Percentiles rank a stretch among this genome's conserved stretches.
phyloP scores from a whole-genome alignment of 106 monocot species.

The Posidonia australis region DNA sequence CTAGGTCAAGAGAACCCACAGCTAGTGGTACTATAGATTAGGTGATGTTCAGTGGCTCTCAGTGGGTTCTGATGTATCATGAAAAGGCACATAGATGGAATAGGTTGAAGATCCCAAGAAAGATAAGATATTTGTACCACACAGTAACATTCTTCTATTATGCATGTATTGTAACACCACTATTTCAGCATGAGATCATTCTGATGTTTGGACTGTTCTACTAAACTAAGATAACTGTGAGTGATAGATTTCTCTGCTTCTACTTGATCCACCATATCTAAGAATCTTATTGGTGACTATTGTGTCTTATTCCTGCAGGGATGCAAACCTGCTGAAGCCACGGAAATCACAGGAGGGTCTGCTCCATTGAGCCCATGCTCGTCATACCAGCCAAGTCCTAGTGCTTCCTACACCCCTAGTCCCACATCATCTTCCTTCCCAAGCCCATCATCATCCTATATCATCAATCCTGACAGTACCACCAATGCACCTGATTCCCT shows the following conservation, averaged over 20 bases:
- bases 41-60: too few species aligned
- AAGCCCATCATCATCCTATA: constrained; percentile 57
- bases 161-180: too few species aligned
- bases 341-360: constrained; percentile 46
- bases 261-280: not conserved
- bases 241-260: not conserved
- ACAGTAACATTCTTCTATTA: too few species aligned
- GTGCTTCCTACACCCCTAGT: constrained; percentile 56
- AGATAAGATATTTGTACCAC: too few species aligned
- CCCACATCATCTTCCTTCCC: constrained; percentile 52
- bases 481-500: constrained; percentile 36
- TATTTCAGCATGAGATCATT: too few species aligned
- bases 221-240: not conserved
- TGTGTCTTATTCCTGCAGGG: constrained; percentile 33
- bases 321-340: constrained; percentile 42
- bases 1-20: too few species aligned
- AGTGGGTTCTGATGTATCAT: too few species aligned
- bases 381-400: constrained; percentile 73
- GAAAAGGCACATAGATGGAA: too few species aligned
- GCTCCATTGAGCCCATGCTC: constrained; percentile 59
- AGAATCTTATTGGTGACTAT: not conserved
- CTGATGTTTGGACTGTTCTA: too few species aligned
- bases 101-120: too few species aligned
- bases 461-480: constrained; percentile 20
- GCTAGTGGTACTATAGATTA: too few species aligned